Evolutionary conservation across 257 asterid species (phyloP).

Genomic region (Nicotiana benthamiana): DNA sequence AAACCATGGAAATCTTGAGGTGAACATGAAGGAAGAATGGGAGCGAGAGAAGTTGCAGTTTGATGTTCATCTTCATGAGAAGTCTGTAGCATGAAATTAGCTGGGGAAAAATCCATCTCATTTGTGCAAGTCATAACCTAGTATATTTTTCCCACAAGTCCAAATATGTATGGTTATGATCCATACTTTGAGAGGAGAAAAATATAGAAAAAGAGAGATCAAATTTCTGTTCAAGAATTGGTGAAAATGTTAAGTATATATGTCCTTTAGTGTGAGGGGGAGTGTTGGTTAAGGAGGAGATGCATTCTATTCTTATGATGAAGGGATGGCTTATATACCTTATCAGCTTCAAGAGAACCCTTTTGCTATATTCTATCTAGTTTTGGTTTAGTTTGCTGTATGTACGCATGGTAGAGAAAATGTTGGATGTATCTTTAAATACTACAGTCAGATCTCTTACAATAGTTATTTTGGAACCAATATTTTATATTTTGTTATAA

Average conservation of each 20-base stretch:
- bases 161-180: slow-evolving; percentile 20
- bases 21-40: slow-evolving; percentile 24
- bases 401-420: slow-evolving; percentile 7
- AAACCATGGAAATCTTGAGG: slow-evolving; percentile 37
- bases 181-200: slow-evolving; percentile 11
- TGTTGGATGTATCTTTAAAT: background rate
- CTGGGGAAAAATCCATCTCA: slow-evolving; percentile 68
- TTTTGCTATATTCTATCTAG: slow-evolving; percentile 13
- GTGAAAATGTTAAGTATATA: slow-evolving; percentile 2
- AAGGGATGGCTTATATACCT: slow-evolving; percentile 56
- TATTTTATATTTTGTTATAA: too few species aligned
- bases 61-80: slow-evolving; percentile 40
- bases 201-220: background rate
- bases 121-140: slow-evolving; percentile 38
- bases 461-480: too few species aligned
- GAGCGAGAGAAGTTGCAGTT: slow-evolving; percentile 33
- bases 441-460: too few species aligned
- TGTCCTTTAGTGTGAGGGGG: slow-evolving; percentile 8
- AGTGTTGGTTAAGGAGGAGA: slow-evolving; percentile 26
- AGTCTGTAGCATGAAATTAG: slow-evolving; percentile 78
- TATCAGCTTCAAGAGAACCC: slow-evolving; percentile 29
- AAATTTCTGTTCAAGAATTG: background rate
- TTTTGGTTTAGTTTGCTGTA: slow-evolving; percentile 16
- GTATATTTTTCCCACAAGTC: slow-evolving; percentile 7
- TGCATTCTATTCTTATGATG: slow-evolving; percentile 33